Evolutionary conservation across 1,284 basidiomycete genomes (phyloP), one percentile per base, ranked within the genome.

Genomic region (Ganoderma lucidum): DNA sequence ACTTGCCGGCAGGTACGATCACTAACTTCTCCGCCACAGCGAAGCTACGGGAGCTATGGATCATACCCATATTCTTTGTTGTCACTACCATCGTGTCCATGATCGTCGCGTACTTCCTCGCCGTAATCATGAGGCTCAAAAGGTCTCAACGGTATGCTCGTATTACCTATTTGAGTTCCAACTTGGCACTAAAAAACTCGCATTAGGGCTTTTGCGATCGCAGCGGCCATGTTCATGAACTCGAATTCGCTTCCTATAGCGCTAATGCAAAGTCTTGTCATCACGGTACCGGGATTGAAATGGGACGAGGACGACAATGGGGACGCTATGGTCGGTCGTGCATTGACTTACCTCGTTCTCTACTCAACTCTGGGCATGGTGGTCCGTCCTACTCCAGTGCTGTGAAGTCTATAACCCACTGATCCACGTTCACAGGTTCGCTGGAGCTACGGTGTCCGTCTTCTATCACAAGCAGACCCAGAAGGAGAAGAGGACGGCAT

Each of bases 321-420:
- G 75, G 87, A 96, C 74, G 89, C 92, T 44, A 98, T 98, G 95
- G 87, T 98, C 53, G 96, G 96, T 65, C 88, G 96, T 14, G 95
- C 97, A 0, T 83, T 98, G 70, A 96, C 96, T 0, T 98, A 98
- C 78, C 87, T 98, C 53, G 94, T 97, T 6, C 84, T 98, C 23
- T 97, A 96, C 80, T 96, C 94, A 70, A 98, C 96, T 0, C 86
- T 98, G 55, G 96, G 96, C 67, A 98, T 97, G 95, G 89, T 97
- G 75, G 92, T 94, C 77, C 72, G 90, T 86, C 2, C 28, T 23
- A 3, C 44, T 8, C 2, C 15, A 12, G 44, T 45, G 60, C 64
- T n/a, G 19, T 51, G 68, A 14, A 30, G 9, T 15, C 3, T 23
- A 53, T n/a, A n/a, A 12, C 19, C 23, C 41, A 12, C 23, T 35